Evolutionary conservation across 2,329 filamentous ascomycete genomes (phyloP).

Genomic region (Thielaviopsis populi): DNA sequence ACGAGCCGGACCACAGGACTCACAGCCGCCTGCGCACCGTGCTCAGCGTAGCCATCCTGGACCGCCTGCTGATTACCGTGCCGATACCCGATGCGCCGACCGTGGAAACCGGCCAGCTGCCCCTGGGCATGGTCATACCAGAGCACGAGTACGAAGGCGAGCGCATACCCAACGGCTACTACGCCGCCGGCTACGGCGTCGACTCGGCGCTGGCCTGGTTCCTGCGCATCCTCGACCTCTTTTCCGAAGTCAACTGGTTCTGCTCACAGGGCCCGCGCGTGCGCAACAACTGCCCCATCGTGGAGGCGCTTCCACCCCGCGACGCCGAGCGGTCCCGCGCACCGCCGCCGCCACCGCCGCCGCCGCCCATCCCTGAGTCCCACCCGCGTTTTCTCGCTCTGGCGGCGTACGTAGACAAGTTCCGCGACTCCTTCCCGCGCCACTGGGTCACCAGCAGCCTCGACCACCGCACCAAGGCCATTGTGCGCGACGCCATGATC

Average conservation of each 20-base stretch:
- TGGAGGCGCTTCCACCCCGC: not conserved
- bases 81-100: not conserved
- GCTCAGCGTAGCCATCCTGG: slow-evolving; percentile 1
- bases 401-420: not conserved
- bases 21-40: not conserved
- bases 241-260: slow-evolving; percentile 12
- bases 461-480: not conserved
- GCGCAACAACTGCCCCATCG: not conserved
- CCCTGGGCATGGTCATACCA: not conserved
- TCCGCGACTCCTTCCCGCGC: not conserved
- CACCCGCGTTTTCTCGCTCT: not conserved
- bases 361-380: not conserved
- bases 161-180: not conserved
- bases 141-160: not conserved
- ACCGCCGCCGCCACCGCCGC: not conserved
- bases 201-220: not conserved
- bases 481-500: not conserved
- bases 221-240: slow-evolving; percentile 6
- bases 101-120: not conserved
- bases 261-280: not conserved
- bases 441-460: not conserved
- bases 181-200: not conserved
- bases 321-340: not conserved
- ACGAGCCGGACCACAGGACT: not conserved
- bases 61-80: not conserved